Conservation (phyloP, 108 stramenopile genomes). For the Pseudonitzschia pungens region DNA sequence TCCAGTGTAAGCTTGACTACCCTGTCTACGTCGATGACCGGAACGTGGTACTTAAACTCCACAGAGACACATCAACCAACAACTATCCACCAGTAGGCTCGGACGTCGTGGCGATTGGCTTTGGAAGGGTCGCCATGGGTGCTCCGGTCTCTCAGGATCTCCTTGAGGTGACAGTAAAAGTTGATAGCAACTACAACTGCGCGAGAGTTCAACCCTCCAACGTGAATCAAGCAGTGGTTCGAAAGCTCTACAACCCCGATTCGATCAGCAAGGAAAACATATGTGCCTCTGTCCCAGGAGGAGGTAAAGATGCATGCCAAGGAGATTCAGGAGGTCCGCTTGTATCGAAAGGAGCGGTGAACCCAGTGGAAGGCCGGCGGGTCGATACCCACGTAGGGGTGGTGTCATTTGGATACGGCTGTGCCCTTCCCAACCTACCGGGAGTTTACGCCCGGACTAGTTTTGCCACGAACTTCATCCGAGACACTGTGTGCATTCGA, state of each 20-base stretch:
- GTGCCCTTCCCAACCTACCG: background rate
- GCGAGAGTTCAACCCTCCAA: background rate
- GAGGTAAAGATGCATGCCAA: background rate
- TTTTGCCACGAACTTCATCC: background rate
- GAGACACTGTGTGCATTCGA: background rate
- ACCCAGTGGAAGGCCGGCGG: background rate
- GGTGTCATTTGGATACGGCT: constrained; percentile 21
- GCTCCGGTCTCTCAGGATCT: background rate
- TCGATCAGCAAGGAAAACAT: background rate
- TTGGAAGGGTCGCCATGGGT: background rate
- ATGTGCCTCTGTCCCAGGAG: background rate
- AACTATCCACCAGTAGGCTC: background rate
- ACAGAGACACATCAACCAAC: background rate
- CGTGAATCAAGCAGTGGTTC: background rate
- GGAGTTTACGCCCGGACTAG: background rate
- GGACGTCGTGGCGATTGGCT: background rate
- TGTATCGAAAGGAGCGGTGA: background rate
- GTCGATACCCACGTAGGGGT: constrained; percentile 30
- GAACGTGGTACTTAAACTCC: background rate
- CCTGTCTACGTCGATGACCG: constrained; percentile 5
- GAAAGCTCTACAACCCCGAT: background rate
- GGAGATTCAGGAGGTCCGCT: constrained; percentile 6
- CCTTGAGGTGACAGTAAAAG: background rate
- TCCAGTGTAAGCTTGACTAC: background rate
- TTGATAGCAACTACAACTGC: background rate